A percentile compares a stretch with the other conserved stretches of the same genome.
Conservation (phyloP, 2,329 filamentous ascomycete species). For the Neophaeococcomyces aloes region DNA sequence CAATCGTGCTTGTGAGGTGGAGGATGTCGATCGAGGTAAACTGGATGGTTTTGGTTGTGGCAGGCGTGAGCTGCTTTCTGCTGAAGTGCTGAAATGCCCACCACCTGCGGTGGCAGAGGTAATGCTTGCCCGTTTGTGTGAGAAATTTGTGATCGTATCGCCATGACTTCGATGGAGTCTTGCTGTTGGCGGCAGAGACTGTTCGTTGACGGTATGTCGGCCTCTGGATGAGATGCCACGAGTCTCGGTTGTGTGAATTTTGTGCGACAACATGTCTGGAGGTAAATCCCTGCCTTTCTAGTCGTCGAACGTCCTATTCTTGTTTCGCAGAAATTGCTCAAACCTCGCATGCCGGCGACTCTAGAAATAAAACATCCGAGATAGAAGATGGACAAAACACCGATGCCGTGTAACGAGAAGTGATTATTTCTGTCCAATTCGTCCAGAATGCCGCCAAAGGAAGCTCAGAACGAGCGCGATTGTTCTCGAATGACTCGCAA, state of each 20-base stretch:
- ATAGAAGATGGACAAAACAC: neutral
- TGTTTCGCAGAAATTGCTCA: neutral
- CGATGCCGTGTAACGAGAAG: slow-evolving; percentile 6
- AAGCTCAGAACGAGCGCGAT: neutral
- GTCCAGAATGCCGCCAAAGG: neutral
- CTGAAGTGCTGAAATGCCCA: neutral
- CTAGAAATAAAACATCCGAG: slow-evolving; percentile 4
- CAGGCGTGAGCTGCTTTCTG: neutral
- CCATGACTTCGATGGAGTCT: neutral
- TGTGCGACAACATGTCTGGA: slow-evolving; percentile 7
- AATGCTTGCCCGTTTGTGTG: neutral
- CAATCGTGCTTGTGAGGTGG: slow-evolving; percentile 1
- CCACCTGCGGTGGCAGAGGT: neutral
- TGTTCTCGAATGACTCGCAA: too few relatives aligned
- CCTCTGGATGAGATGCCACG: neutral
- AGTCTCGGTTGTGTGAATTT: slow-evolving; percentile 7
- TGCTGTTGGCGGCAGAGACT: neutral
- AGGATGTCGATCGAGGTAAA: slow-evolving; percentile 4
- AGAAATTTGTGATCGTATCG: neutral
- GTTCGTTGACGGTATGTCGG: neutral
- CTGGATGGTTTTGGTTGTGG: neutral
- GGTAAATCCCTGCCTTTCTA: neutral
- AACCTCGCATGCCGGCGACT: slow-evolving; percentile 5
- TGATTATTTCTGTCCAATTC: neutral
- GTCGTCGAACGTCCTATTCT: neutral